A percentile compares a stretch with the other conserved stretches of the same genome.
Conservation (phyloP, 192 early-diverging fungal species). For the Lobosporangium transversale region DNA sequence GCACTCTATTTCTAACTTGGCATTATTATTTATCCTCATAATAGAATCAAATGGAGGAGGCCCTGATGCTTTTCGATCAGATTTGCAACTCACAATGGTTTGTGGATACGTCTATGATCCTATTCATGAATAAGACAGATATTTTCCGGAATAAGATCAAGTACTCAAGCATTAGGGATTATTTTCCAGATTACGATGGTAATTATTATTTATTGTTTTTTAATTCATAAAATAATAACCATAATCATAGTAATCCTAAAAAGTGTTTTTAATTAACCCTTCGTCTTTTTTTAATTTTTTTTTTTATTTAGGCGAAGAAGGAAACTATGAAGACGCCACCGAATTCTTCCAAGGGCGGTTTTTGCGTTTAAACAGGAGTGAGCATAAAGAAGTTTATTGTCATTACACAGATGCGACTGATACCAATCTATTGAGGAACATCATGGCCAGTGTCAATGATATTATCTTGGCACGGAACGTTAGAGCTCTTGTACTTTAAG, state of each 20-base stretch:
- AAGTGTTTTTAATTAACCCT: too few relatives aligned
- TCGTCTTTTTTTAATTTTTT: too few relatives aligned
- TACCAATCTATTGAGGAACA: slow-evolving; percentile 57
- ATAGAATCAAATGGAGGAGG: slow-evolving; percentile 72
- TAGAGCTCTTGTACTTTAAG: slow-evolving; percentile 7
- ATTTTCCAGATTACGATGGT: slow-evolving; percentile 68
- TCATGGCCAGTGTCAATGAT: slow-evolving; percentile 55
- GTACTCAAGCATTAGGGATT: slow-evolving; percentile 55
- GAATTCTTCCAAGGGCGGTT: slow-evolving; percentile 59
- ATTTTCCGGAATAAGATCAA: slow-evolving; percentile 65
- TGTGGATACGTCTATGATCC: slow-evolving; percentile 66
- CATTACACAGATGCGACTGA: slow-evolving; percentile 66
- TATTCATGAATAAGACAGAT: slow-evolving; percentile 73
- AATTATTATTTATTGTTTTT: slow-evolving; percentile 4
- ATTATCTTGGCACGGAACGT: slow-evolving; percentile 41
- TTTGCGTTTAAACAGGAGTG: slow-evolving; percentile 53
- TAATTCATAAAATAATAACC: neutral
- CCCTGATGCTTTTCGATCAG: slow-evolving; percentile 66
- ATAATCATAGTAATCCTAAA: neutral
- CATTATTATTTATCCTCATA: too few relatives aligned
- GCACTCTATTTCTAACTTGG: too few relatives aligned
- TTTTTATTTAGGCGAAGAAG: slow-evolving; percentile 24
- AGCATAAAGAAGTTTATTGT: slow-evolving; percentile 60
- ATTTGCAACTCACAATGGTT: slow-evolving; percentile 73
- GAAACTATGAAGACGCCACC: slow-evolving; percentile 35